These are phyloP conservation scores for Heritiera littoralis DNA, from an alignment of 345 rosid species.

Conservation along the genomic window DNA sequence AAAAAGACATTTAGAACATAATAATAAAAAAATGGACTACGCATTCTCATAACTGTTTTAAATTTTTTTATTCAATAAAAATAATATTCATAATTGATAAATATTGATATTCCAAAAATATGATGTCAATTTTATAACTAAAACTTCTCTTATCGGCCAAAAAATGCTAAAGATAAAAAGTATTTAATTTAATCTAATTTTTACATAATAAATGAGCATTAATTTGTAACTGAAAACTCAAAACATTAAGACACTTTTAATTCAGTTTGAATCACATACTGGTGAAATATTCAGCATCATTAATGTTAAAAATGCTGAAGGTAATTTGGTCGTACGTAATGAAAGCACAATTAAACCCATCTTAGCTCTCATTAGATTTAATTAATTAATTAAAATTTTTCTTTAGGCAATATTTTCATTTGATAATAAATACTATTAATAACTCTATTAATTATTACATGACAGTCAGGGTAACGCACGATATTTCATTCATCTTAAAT, in stretches of 20 bases:
- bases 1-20: no score
- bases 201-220: constrained; percentile 17
- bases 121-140: no score
- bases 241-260: neutral
- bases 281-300: neutral
- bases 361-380: neutral
- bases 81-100: no score
- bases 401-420: neutral
- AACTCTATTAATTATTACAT: neutral
- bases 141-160: neutral
- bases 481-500: neutral
- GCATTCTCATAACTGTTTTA: no score
- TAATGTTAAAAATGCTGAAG: neutral
- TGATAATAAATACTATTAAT: neutral
- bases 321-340: neutral
- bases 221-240: constrained; percentile 18
- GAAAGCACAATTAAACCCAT: neutral
- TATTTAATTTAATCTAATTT: neutral
- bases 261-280: neutral
- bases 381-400: neutral
- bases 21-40: no score
- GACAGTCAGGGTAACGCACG: neutral
- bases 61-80: no score
- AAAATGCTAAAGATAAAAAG: no score
- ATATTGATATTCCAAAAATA: no score